Evolutionary conservation across 257 asterid genomes (phyloP), one percentile per base, ranked within the genome.

Genomic region (Ligustrum vulgare): DNA sequence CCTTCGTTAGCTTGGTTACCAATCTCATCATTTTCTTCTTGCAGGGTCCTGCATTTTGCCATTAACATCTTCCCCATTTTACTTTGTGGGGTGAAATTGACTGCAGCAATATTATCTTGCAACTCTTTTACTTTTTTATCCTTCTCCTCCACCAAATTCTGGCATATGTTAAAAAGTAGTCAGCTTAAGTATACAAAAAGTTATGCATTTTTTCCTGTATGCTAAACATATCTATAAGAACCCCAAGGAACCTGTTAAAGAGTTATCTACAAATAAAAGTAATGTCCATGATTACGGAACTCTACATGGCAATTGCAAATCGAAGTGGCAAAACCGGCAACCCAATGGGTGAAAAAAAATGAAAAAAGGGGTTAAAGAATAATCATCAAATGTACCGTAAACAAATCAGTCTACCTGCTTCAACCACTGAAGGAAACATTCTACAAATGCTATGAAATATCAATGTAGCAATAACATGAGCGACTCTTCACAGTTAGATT

Each of bases 1-100:
- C 99, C 99, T 86, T 95, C 99, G 56, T 95, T 89, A 77, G 99
- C 97, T 87, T 93, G 96, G 81, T 90, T 93, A 37, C 98, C 99
- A 43, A 93, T 95, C 90, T 93, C 97, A 75, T 95, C 99, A 69
- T 93, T 95, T 91, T 95, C 99, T 80, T 91, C 96, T 87, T 86
- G 91, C 84, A 95, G 87, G 23, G 97, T 95, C 87, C 96, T 82
- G 83, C 99, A 92, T 82, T 92, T 95, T 65, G 98, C 96, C 98
- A 93, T 91, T 77, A 95, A 75, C 98, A 89, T 86, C 89, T 88
- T 92, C 72, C 98, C 98, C 98, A 92, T 93, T 84, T 91, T 95
- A 87, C 99, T 95, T 78, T 91, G 97, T 41, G 98, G 91, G 77
- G 97, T 92, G 87, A 94, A 94, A 84, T 90, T 87, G 72, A 94